Conservation (phyloP, 2,329 filamentous ascomycete genomes). For the Pseudogymnoascus sp. region DNA sequence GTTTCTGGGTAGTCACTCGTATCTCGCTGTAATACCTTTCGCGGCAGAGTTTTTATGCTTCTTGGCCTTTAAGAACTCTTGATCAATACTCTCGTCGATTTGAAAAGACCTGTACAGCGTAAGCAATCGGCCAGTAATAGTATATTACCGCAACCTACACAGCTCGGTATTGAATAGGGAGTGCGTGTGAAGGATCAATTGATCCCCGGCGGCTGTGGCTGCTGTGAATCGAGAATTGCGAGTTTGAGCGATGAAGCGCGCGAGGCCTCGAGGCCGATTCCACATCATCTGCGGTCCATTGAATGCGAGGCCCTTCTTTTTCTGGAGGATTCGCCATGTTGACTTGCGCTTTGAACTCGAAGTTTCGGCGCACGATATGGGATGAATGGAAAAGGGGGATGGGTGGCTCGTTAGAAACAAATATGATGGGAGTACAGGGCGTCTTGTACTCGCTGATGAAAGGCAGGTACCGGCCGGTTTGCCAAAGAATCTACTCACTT, state of each 20-base stretch:
- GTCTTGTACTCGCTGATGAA: not conserved
- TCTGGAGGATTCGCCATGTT: not conserved
- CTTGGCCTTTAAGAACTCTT: slow-evolving; percentile 34
- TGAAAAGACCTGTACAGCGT: slow-evolving; percentile 36
- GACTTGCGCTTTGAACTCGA: not conserved
- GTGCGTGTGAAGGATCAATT: slow-evolving; percentile 35
- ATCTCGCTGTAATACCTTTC: slow-evolving; percentile 31
- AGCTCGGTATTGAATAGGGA: slow-evolving; percentile 50
- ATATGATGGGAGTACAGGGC: not conserved
- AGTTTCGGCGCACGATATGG: not conserved
- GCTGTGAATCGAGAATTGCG: slow-evolving; percentile 25
- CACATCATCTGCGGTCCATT: slow-evolving; percentile 22
- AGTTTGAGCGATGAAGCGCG: slow-evolving; percentile 22
- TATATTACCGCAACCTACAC: slow-evolving; percentile 31
- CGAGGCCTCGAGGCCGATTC: slow-evolving; percentile 18
- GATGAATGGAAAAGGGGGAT: not conserved
- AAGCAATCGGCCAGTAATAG: not conserved
- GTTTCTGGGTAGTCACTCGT: not conserved
- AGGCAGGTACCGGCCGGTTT: not conserved
- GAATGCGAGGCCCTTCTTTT: slow-evolving; percentile 17
- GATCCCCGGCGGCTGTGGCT: slow-evolving; percentile 24
- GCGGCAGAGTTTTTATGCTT: slow-evolving; percentile 39
- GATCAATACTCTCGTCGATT: slow-evolving; percentile 47
- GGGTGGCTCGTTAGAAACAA: not conserved
- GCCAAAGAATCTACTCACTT: not conserved